Evolutionary conservation across 139 green algal species (phyloP), one percentile per base, ranked within the genome.

Genomic region (Coelastrella sp.): DNA sequence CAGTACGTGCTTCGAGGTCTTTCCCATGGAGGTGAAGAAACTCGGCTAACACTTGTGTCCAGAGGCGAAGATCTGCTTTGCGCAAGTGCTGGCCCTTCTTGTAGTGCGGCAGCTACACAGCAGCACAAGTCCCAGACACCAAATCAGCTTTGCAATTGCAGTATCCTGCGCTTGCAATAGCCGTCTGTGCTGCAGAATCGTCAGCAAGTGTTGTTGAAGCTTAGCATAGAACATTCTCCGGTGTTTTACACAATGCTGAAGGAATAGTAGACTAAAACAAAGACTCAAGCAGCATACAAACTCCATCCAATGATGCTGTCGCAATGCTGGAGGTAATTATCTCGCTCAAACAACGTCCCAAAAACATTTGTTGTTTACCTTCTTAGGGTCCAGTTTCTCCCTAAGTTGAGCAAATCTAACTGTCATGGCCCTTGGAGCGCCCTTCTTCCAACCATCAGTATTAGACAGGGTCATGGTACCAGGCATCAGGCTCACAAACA

Each of bases 11-110:
- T 27, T 34, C 63, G n/a, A 48, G 30, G 40, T 76, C 60, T 5
- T 38, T 1, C 19, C 35, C 27, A 7, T 78, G 63, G 41, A 85
- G 63, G 27, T 57, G 30, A 23, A 0, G 19, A 8, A 86, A 81
- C 34, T 86, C 81, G 7, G 68, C 81, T 32, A 13, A 35, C n/a
- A 66, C 68, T 34, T 63, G 67, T 21, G 67, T 73, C 35, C 48
- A 81, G 5, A 80, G 11, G 23, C 81, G 81, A 15, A 63, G 25
- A 38, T 86, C 81, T 17, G 41, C 32, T 27, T 81, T 72, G 81
- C 81, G 81, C 50, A 86, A 51, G 68, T 86, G 81, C 68, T 81
- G 68, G 50, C 68, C 68, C 50, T 86, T 86, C 25, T 30, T 45
- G 69, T 86, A 86, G 51, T 30, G 69, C 2, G 69, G 81, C 32